These are phyloP conservation scores for Fusarium illudens DNA, from an alignment of 2,329 filamentous ascomycete species.

Conservation along the genomic window DNA sequence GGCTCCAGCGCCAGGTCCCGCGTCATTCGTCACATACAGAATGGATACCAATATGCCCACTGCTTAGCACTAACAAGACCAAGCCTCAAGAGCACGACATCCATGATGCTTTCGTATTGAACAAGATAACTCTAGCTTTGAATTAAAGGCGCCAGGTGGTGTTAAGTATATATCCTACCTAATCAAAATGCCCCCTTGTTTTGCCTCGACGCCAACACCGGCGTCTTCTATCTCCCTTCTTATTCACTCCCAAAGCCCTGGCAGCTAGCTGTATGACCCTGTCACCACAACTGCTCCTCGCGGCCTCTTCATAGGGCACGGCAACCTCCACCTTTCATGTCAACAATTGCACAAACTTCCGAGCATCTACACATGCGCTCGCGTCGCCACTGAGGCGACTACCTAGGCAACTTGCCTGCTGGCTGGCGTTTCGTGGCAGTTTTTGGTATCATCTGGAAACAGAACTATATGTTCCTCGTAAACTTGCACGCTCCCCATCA, in stretches of 20 bases:
- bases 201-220: conserved; percentile 29
- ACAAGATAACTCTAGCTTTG: conserved; percentile 28
- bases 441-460: conserved; percentile 40
- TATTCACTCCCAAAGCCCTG: conserved; percentile 4
- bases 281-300: conserved; percentile 6
- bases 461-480: conserved; percentile 31
- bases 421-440: conserved; percentile 19
- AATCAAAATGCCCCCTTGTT: conserved; percentile 33
- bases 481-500: conserved; percentile 33
- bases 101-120: background rate
- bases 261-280: conserved; percentile 2
- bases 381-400: conserved; percentile 12
- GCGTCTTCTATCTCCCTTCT: conserved; percentile 26
- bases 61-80: background rate
- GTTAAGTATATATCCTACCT: conserved; percentile 35
- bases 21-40: background rate
- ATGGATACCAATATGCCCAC: background rate
- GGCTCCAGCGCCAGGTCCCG: background rate
- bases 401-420: conserved; percentile 13
- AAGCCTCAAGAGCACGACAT: too few species aligned
- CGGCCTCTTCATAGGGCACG: background rate
- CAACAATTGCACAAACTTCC: conserved; percentile 20
- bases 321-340: conserved; percentile 13
- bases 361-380: conserved; percentile 19
- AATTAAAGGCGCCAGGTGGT: conserved; percentile 29